Percentiles rank a stretch among this genome's conserved stretches.
phyloP scores from a whole-genome alignment of 345 rosid genomes.

The Sapria himalayana region DNA sequence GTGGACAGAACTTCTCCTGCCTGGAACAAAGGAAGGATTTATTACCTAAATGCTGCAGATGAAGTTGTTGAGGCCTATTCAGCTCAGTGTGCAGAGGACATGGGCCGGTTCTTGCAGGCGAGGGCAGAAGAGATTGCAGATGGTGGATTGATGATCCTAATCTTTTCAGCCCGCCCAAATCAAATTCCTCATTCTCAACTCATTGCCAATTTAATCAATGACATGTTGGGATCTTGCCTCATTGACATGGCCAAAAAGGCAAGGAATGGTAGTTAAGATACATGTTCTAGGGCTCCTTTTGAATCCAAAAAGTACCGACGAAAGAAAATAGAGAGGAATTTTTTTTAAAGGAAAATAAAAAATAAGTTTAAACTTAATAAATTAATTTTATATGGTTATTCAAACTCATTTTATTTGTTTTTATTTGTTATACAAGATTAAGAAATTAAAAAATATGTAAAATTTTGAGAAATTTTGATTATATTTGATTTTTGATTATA shows the following conservation, averaged over 20 bases:
- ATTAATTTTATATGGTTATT: too few species aligned
- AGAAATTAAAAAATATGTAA: too few species aligned
- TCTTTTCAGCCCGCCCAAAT: slow-evolving; percentile 14
- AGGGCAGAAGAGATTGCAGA: slow-evolving; percentile 18
- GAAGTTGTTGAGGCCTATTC: slow-evolving; percentile 17
- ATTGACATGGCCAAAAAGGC: slow-evolving; percentile 23
- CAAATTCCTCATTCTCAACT: slow-evolving; percentile 9
- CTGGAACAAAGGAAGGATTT: slow-evolving; percentile 25
- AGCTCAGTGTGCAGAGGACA: slow-evolving; percentile 14
- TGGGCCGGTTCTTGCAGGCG: slow-evolving; percentile 15
- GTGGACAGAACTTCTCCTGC: slow-evolving; percentile 11
- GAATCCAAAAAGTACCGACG: too few species aligned
- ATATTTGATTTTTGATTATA: too few species aligned
- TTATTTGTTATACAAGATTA: too few species aligned
- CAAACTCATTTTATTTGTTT: too few species aligned
- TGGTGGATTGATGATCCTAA: slow-evolving; percentile 18
- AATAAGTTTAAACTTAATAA: too few species aligned
- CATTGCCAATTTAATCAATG: slow-evolving; percentile 5
- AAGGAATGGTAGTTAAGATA: too few species aligned
- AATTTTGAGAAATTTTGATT: too few species aligned
- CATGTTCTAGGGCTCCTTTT: too few species aligned
- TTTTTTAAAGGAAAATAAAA: too few species aligned
- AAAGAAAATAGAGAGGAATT: too few species aligned
- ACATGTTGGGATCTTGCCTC: slow-evolving; percentile 15
- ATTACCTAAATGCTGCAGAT: slow-evolving; percentile 11